Conservation (phyloP, 2,329 filamentous ascomycete species). For the Mycogone perniciosa region DNA sequence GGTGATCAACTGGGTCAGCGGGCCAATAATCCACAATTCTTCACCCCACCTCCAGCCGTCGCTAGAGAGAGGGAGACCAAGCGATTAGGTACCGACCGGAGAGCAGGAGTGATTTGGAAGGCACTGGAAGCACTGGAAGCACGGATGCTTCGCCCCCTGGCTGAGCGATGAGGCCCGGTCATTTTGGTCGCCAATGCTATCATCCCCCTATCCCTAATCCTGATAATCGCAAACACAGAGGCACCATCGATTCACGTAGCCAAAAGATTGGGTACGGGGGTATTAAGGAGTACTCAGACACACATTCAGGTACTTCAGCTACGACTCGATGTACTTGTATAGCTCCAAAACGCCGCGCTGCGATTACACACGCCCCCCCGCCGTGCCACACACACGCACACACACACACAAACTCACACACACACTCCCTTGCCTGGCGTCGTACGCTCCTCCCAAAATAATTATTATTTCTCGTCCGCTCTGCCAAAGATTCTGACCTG, state of each 20-base stretch:
- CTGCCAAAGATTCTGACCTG: slow-evolving; percentile 6
- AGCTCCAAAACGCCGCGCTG: neutral
- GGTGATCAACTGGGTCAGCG: slow-evolving; percentile 18
- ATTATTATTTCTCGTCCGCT: slow-evolving; percentile 13
- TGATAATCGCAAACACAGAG: slow-evolving; percentile 27
- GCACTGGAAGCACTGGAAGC: slow-evolving; percentile 13
- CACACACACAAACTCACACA: slow-evolving; percentile 14
- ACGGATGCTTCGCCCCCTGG: slow-evolving; percentile 8
- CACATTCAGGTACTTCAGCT: neutral
- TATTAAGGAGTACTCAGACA: slow-evolving; percentile 1
- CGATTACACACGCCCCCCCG: slow-evolving; percentile 10
- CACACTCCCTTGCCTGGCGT: slow-evolving; percentile 13
- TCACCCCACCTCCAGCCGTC: slow-evolving; percentile 7
- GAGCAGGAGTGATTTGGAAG: slow-evolving; percentile 14
- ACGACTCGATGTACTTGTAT: neutral
- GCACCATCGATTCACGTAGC: slow-evolving; percentile 24
- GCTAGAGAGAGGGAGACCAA: neutral
- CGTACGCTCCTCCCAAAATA: slow-evolving; percentile 17
- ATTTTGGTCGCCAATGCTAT: neutral
- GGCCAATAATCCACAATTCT: slow-evolving; percentile 13
- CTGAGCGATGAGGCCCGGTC: neutral
- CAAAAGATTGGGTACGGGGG: slow-evolving; percentile 15
- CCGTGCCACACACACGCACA: slow-evolving; percentile 22
- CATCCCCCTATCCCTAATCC: slow-evolving; percentile 7
- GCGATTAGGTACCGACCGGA: slow-evolving; percentile 1